These are phyloP conservation scores for Stagonosporopsis tanaceti DNA, from an alignment of 2,329 filamentous ascomycete genomes.

Conservation along the genomic window DNA sequence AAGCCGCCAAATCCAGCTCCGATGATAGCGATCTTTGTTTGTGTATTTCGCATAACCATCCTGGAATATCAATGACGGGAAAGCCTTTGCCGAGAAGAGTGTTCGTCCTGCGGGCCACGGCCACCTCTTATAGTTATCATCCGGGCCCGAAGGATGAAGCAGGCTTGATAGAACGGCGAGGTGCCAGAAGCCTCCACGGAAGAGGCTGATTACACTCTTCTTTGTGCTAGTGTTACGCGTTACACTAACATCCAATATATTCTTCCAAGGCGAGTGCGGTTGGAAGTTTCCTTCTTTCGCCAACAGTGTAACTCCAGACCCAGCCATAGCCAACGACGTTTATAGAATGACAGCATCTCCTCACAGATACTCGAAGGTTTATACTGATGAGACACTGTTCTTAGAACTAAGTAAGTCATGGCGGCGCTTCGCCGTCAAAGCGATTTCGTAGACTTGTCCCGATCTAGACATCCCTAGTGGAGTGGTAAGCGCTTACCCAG, in stretches of 20 bases:
- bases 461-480: not conserved
- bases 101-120: no score
- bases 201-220: not conserved
- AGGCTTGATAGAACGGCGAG: not conserved
- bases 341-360: not conserved
- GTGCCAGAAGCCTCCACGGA: not conserved
- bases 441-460: not conserved
- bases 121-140: no score
- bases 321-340: not conserved
- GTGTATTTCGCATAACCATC: no score
- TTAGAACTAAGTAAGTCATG: not conserved
- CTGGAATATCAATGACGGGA: no score
- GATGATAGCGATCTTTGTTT: not conserved
- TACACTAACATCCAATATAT: not conserved
- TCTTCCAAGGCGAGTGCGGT: not conserved
- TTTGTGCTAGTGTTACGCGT: not conserved
- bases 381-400: not conserved
- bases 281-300: not conserved
- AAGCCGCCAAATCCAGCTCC: constrained; percentile 1
- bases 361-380: not conserved
- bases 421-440: not conserved
- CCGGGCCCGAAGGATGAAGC: not conserved
- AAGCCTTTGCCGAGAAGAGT: no score
- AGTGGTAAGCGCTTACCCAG: not conserved
- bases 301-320: not conserved